Base-by-base conservation (phyloP, 148 eudicot genomes). In the Bassia scoparia region DNA sequence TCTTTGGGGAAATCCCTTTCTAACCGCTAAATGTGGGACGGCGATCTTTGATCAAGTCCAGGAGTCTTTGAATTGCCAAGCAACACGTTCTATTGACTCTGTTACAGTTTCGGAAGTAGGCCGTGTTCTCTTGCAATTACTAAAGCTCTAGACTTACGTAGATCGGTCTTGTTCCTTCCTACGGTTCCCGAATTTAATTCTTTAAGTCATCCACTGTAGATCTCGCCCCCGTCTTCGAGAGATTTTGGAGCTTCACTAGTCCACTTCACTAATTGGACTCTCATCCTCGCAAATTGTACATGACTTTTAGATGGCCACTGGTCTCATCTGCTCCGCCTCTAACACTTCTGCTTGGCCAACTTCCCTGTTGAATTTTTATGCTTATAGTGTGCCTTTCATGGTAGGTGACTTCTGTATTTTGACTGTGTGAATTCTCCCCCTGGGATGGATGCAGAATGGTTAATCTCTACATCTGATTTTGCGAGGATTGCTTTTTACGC, bases 161-260 rank as follows among this genome's bases (percentile, higher is more conserved):
- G 17, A 71, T 27, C 0, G 53, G 65, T 2, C 54, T 15, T 16
- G 62, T 14, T 69, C 73, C 1, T 50, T n/a, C n/a, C 61, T 1
- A 5, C 0, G 1, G 49, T 62, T 5, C 76, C 46, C 0, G 23
- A 8, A 7, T 31, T 62, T 10, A 61, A 13, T 13, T 73, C 69
- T 18, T 48, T 73, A 7, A 72, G 3, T 72, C 46, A 3, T 59
- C 3, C 46, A 0, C 2, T 58, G 61, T 5, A 44, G 18, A 29
- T n/a, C n/a, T 72, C 56, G 46, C 58, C 41, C 58, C 68, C 68
- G 17, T 70, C 63, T 4, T 69, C 61, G 4, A 69, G 17, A n/a
- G 37, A 23, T n/a, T 71, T 43, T 10, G 54, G 65, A 15, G 74
- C 54, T 41, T 56, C 55, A 5, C 8, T 37, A 7, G 14, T 33